phyloP scores from a whole-genome alignment of 202 grass and related monocot genomes.

The Panicum hallii region DNA sequence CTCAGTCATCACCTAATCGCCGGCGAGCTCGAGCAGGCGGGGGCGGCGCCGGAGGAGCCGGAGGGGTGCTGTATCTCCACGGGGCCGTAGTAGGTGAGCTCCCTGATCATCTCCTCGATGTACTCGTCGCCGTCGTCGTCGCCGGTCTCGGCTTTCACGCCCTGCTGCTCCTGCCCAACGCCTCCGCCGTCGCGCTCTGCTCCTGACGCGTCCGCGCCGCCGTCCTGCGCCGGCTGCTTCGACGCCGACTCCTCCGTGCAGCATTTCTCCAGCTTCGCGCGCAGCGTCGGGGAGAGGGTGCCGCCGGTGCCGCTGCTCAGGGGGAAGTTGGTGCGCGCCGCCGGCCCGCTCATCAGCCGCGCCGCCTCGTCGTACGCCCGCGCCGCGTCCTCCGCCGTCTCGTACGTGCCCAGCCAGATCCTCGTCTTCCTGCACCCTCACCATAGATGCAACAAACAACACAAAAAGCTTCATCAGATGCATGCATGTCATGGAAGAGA shows the following conservation, averaged over 20 bases:
- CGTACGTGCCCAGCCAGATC: conserved; percentile 93
- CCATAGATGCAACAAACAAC: not conserved
- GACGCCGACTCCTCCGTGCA: conserved; percentile 27
- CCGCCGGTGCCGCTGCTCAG: not conserved
- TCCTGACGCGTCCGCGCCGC: not conserved
- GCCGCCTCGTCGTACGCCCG: conserved; percentile 92
- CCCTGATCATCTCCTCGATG: conserved; percentile 87
- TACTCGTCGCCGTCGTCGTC: conserved; percentile 39
- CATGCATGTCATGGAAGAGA: not conserved
- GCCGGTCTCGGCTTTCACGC: not conserved
- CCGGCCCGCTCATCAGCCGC: conserved; percentile 65
- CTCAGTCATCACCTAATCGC: not conserved
- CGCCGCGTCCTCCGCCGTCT: conserved; percentile 83
- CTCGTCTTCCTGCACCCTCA: conserved; percentile 84
- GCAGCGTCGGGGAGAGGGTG: conserved; percentile 62
- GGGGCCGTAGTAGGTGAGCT: conserved; percentile 81
- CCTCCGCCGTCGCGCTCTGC: not conserved
- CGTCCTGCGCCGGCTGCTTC: not conserved
- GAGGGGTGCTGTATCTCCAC: conserved; percentile 63
- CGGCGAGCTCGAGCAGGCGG: conserved; percentile 42
- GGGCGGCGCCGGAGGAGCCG: not conserved
- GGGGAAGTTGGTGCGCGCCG: conserved; percentile 83
- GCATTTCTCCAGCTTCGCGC: conserved; percentile 87
- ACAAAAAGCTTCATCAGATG: not conserved
- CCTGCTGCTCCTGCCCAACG: not conserved